Conservation (phyloP, 2,329 filamentous ascomycete species). For the Aureobasidium uvarum region DNA sequence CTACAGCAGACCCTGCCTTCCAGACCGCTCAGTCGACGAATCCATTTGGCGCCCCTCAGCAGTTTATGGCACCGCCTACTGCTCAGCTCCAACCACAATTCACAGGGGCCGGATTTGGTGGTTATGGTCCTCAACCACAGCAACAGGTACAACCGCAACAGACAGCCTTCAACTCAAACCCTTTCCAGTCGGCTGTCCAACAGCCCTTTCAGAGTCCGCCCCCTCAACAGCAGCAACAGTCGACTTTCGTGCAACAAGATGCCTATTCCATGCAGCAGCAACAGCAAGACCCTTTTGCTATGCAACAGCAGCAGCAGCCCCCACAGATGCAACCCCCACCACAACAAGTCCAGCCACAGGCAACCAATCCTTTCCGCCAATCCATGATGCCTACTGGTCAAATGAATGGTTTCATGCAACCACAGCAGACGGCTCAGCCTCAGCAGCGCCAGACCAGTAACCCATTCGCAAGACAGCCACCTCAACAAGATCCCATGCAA, state of each 20-base stretch:
- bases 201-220: slow-evolving; percentile 12
- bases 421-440: slow-evolving; percentile 31
- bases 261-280: slow-evolving; percentile 37
- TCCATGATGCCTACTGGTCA: slow-evolving; percentile 66
- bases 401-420: slow-evolving; percentile 25
- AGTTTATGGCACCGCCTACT: slow-evolving; percentile 35
- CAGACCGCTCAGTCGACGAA: slow-evolving; percentile 38
- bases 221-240: slow-evolving; percentile 31
- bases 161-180: slow-evolving; percentile 45
- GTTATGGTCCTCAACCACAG: slow-evolving; percentile 70
- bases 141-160: slow-evolving; percentile 30
- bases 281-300: slow-evolving; percentile 24
- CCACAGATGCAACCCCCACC: slow-evolving; percentile 42
- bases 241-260: not conserved
- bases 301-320: slow-evolving; percentile 53
- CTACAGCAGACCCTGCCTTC: slow-evolving; percentile 30
- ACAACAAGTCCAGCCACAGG: slow-evolving; percentile 55
- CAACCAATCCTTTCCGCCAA: slow-evolving; percentile 90
- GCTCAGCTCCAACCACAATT: slow-evolving; percentile 59
- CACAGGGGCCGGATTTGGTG: slow-evolving; percentile 79
- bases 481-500: slow-evolving; percentile 36
- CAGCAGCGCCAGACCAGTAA: slow-evolving; percentile 39
- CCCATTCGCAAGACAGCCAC: slow-evolving; percentile 63
- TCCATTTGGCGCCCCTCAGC: slow-evolving; percentile 43
- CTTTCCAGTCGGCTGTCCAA: slow-evolving; percentile 18